Conservation (phyloP, 208 protist species). For the Wallacemonas sp. region DNA sequence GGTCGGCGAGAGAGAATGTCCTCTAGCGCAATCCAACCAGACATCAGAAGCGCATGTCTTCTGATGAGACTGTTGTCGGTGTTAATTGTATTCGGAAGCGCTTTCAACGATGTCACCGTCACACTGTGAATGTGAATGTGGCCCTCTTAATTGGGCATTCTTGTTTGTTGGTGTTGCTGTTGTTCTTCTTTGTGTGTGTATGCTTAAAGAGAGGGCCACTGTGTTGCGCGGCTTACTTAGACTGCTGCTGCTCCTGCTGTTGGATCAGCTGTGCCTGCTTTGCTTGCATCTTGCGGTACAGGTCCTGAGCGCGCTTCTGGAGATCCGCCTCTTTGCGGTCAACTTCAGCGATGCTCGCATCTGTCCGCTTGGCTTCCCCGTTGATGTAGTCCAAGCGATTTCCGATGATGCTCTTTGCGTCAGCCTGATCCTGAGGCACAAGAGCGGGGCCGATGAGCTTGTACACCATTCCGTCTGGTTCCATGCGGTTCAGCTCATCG, state of each 20-base stretch:
- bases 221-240: constrained; percentile 12
- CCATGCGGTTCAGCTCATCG: constrained; percentile 92
- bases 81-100: background rate
- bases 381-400: constrained; percentile 94
- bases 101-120: no score
- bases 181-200: background rate
- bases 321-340: constrained; percentile 75
- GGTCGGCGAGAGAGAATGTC: no score
- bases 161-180: no score
- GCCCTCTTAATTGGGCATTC: no score
- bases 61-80: background rate
- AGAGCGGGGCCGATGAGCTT: constrained; percentile 95
- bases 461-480: constrained; percentile 90
- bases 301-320: constrained; percentile 73
- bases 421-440: constrained; percentile 90
- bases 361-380: constrained; percentile 83
- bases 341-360: constrained; percentile 77
- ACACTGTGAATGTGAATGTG: no score
- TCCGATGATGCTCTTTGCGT: constrained; percentile 90
- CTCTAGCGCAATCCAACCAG: no score
- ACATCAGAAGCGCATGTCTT: background rate
- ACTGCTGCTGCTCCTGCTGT: constrained; percentile 53
- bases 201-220: background rate
- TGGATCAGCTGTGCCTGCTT: constrained; percentile 65
- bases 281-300: constrained; percentile 88